These are phyloP conservation scores for Aureobasidium zeae DNA, from an alignment of 2,329 filamentous ascomycete genomes.

Conservation along the genomic window DNA sequence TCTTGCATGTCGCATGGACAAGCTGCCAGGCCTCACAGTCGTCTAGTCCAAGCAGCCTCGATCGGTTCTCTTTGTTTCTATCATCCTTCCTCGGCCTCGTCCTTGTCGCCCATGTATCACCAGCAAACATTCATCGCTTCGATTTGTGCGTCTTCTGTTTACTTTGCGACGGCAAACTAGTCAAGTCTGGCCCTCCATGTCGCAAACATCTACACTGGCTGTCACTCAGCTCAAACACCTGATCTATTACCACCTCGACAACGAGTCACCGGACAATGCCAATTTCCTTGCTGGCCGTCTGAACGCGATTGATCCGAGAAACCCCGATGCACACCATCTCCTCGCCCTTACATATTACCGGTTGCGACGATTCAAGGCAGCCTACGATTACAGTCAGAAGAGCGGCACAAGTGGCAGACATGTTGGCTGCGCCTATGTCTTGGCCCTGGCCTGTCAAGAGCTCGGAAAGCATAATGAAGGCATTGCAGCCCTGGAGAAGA, in stretches of 20 bases:
- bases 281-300: slow-evolving; percentile 88
- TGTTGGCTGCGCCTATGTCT: slow-evolving; percentile 81
- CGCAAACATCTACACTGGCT: slow-evolving; percentile 45
- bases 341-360: slow-evolving; percentile 77
- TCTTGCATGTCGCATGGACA: slow-evolving; percentile 9
- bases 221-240: slow-evolving; percentile 54
- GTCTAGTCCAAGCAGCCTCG: neutral
- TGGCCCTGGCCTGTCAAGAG: slow-evolving; percentile 77
- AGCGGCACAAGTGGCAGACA: slow-evolving; percentile 63
- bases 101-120: slow-evolving; percentile 4
- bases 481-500: slow-evolving; percentile 73
- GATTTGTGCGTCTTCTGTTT: slow-evolving; percentile 1
- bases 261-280: slow-evolving; percentile 78
- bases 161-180: neutral
- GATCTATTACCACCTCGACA: slow-evolving; percentile 73
- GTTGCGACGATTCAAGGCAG: slow-evolving; percentile 72
- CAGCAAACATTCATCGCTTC: slow-evolving; percentile 9
- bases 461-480: slow-evolving; percentile 74
- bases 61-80: neutral
- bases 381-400: slow-evolving; percentile 71
- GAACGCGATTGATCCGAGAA: slow-evolving; percentile 71
- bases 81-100: neutral
- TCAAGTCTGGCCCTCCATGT: slow-evolving; percentile 35
- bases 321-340: slow-evolving; percentile 71
- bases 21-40: slow-evolving; percentile 2